Evolutionary conservation across 2,329 filamentous ascomycete species (phyloP).

Genomic region (Trichoderma cornu-damae): DNA sequence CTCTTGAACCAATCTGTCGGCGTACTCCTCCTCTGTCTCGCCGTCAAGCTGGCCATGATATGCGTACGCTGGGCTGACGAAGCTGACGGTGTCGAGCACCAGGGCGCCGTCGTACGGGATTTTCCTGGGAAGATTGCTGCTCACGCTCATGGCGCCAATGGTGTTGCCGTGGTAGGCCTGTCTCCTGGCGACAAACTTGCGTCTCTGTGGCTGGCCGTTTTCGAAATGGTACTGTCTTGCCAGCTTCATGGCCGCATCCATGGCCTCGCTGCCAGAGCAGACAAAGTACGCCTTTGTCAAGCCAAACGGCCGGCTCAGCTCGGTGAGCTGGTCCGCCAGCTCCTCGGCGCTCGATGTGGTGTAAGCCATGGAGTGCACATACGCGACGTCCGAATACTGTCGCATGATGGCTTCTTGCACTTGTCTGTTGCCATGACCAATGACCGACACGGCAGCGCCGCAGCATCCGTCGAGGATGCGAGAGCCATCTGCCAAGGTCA

Average conservation of each 20-base stretch:
- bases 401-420: constrained; percentile 54
- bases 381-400: constrained; percentile 56
- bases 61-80: constrained; percentile 61
- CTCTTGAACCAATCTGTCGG: constrained; percentile 55
- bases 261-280: constrained; percentile 35
- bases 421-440: constrained; percentile 61
- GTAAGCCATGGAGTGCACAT: constrained; percentile 30
- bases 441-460: constrained; percentile 53
- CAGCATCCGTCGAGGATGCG: constrained; percentile 64
- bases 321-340: constrained; percentile 34
- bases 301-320: constrained; percentile 32
- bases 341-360: constrained; percentile 48
- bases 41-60: constrained; percentile 51
- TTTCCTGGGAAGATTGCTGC: constrained; percentile 57
- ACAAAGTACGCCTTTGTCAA: constrained; percentile 38
- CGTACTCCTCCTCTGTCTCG: constrained; percentile 56
- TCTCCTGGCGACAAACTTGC: constrained; percentile 38
- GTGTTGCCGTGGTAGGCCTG: constrained; percentile 48
- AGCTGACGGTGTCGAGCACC: constrained; percentile 43
- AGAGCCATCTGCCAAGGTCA: constrained; percentile 32
- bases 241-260: constrained; percentile 46
- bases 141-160: constrained; percentile 58
- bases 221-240: constrained; percentile 46
- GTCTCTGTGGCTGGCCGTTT: constrained; percentile 32
- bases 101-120: constrained; percentile 49